phyloP scores from a whole-genome alignment of 257 asterid species.

The Lavandula angustifolia region DNA sequence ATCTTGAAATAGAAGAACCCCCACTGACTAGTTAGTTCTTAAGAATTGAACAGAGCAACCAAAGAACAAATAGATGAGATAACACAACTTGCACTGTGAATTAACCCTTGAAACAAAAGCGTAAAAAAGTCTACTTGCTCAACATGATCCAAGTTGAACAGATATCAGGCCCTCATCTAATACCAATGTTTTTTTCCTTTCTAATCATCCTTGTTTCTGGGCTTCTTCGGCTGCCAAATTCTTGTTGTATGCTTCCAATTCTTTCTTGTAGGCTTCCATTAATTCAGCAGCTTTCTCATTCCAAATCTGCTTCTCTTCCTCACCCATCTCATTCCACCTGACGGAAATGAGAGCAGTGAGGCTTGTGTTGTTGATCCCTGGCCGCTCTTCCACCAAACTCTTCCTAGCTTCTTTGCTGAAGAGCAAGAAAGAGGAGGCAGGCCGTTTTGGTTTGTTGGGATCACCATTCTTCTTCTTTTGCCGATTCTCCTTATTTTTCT shows the following conservation, averaged over 20 bases:
- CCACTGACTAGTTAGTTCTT: too few species aligned
- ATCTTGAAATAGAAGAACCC: too few species aligned
- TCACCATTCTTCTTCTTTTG: conserved; percentile 62
- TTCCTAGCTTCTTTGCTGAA: conserved; percentile 81
- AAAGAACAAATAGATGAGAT: too few species aligned
- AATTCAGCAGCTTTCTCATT: conserved; percentile 69
- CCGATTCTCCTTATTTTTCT: conserved; percentile 71
- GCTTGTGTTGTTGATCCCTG: conserved; percentile 57
- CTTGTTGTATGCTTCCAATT: conserved; percentile 65
- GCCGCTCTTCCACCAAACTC: conserved; percentile 56
- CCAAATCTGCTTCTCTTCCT: conserved; percentile 72
- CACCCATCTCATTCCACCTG: conserved; percentile 88
- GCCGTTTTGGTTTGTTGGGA: conserved; percentile 88
- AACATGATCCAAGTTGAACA: too few species aligned
- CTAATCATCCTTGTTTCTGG: conserved; percentile 27
- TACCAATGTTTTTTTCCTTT: too few species aligned
- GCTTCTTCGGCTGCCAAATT: conserved; percentile 45
- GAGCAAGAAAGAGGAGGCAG: conserved; percentile 77
- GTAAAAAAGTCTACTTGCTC: background rate
- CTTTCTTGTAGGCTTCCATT: conserved; percentile 80
- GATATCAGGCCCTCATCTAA: too few species aligned
- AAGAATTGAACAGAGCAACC: too few species aligned
- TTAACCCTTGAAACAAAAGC: background rate
- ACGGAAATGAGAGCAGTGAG: conserved; percentile 70
- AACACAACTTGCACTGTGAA: background rate